Conservation (phyloP, 306 rosid genomes). For the Hippophae rhamnoides region DNA sequence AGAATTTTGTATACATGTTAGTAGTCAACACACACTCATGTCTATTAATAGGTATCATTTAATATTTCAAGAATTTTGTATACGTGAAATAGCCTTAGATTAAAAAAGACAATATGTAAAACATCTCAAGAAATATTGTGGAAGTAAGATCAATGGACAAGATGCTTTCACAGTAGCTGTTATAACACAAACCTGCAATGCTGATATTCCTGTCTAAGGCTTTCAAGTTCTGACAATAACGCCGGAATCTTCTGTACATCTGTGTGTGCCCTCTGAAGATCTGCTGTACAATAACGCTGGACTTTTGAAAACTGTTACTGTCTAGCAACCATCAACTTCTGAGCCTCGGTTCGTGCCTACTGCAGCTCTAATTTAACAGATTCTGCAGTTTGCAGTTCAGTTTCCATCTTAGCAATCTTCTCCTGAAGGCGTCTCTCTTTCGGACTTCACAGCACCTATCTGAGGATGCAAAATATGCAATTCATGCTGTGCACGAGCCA, state of each 20-base stretch:
- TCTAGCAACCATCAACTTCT: slow-evolving; percentile 49
- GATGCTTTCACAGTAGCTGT: not conserved
- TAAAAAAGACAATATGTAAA: not conserved
- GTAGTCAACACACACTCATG: no score
- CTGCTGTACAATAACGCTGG: slow-evolving; percentile 63
- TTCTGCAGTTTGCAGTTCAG: slow-evolving; percentile 49
- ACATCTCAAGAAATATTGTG: not conserved
- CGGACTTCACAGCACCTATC: slow-evolving; percentile 57
- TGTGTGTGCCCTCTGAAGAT: slow-evolving; percentile 67
- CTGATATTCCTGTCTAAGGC: slow-evolving; percentile 81
- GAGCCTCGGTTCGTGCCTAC: slow-evolving; percentile 66
- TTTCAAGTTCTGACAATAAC: slow-evolving; percentile 59
- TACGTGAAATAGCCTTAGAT: no score
- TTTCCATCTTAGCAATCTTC: slow-evolving; percentile 72
- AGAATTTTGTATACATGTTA: no score
- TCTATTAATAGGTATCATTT: no score
- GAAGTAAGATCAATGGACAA: not conserved
- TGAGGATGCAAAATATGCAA: slow-evolving; percentile 70
- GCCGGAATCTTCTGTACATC: slow-evolving; percentile 79
- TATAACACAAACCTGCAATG: slow-evolving; percentile 59
- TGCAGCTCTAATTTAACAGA: slow-evolving; percentile 62
- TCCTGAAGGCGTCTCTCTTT: slow-evolving; percentile 54
- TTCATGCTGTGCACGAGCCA: slow-evolving; percentile 84
- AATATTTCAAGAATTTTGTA: no score
- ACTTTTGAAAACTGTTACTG: slow-evolving; percentile 62